Evolutionary conservation across 768 basidiomycete genomes (phyloP).

Genomic region (Tylopilus vinaceipallidus): DNA sequence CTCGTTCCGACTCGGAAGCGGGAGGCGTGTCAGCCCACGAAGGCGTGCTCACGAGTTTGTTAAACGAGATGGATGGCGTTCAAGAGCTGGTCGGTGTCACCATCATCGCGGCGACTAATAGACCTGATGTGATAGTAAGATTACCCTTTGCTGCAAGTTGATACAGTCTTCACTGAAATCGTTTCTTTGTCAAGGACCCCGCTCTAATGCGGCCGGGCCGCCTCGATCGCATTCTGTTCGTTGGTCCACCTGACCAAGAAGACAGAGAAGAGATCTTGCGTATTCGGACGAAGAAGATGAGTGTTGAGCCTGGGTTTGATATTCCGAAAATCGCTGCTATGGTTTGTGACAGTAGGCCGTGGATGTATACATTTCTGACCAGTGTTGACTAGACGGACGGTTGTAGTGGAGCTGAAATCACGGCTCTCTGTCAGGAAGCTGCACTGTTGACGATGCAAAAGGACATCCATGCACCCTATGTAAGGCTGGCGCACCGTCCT

Average conservation of each 20-base stretch:
- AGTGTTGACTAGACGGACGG: conserved; percentile 69
- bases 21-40: conserved; percentile 64
- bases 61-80: conserved; percentile 99
- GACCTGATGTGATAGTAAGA: conserved; percentile 88
- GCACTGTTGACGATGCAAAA: conserved; percentile 89
- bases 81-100: conserved; percentile 95
- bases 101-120: conserved; percentile 92
- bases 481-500: conserved; percentile 38
- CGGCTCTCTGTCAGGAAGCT: conserved; percentile 92
- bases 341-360: conserved; percentile 39
- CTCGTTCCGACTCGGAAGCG: conserved; percentile 56
- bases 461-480: conserved; percentile 74
- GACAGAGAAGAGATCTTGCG: conserved; percentile 83
- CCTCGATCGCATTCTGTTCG: conserved; percentile 90
- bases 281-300: conserved; percentile 79
- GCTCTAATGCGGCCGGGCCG: conserved; percentile 95
- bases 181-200: conserved; percentile 61
- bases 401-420: conserved; percentile 94
- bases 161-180: background rate
- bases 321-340: conserved; percentile 63
- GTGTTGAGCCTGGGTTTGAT: conserved; percentile 68
- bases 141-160: background rate
- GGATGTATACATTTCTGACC: conserved; percentile 3
- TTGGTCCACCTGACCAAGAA: conserved; percentile 82
- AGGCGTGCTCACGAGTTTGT: conserved; percentile 86